Conservation (phyloP, 805 yeast species). For the Wickerhamomyces ciferrii region DNA sequence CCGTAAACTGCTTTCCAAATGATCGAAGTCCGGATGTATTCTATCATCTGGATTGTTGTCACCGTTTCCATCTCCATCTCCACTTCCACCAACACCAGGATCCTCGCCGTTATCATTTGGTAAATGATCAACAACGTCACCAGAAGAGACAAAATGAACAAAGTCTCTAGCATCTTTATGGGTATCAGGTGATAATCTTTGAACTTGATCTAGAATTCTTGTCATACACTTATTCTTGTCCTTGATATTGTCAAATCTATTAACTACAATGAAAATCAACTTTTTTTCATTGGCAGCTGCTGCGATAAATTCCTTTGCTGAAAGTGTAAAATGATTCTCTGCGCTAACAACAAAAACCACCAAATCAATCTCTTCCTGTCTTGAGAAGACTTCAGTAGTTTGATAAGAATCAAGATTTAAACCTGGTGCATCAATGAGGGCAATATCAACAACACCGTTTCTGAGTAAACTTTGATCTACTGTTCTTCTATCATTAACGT, state of each 20-base stretch:
- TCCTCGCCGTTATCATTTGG: constrained; percentile 33
- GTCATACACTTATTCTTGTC: constrained; percentile 76
- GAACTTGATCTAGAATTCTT: constrained; percentile 79
- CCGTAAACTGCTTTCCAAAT: constrained; percentile 77
- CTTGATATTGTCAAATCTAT: constrained; percentile 80
- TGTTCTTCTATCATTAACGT: constrained; percentile 70
- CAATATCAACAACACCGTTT: constrained; percentile 89
- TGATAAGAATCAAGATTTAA: constrained; percentile 88
- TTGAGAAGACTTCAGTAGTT: constrained; percentile 89
- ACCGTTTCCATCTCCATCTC: constrained; percentile 21
- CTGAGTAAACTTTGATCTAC: constrained; percentile 65
- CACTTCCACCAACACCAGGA: constrained; percentile 29
- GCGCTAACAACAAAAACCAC: constrained; percentile 96
- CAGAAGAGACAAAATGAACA: constrained; percentile 85
- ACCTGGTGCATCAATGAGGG: constrained; percentile 96
- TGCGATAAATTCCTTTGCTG: constrained; percentile 90
- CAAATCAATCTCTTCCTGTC: constrained; percentile 95
- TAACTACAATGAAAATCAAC: constrained; percentile 89
- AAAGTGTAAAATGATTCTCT: constrained; percentile 90
- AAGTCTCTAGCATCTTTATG: constrained; percentile 84
- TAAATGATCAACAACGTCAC: constrained; percentile 32
- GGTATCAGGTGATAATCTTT: constrained; percentile 83
- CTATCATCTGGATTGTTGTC: constrained; percentile 24
- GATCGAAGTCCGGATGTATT: constrained; percentile 65
- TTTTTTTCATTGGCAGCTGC: constrained; percentile 90